These are phyloP conservation scores for Corrigiola litoralis DNA, from an alignment of 179 eudicot species.

Conservation along the genomic window DNA sequence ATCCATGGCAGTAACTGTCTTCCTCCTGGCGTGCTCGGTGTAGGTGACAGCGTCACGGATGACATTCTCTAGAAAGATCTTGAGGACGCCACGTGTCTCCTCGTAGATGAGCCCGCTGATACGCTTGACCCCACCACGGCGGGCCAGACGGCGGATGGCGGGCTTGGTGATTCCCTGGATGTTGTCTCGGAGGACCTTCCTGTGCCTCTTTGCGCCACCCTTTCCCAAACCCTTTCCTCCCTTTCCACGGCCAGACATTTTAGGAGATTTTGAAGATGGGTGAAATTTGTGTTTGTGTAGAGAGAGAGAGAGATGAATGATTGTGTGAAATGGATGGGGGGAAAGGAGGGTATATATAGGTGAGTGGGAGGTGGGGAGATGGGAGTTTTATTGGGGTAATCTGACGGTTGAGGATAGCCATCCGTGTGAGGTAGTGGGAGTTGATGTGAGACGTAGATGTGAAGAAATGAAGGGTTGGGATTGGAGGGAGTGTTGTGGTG, in stretches of 20 bases:
- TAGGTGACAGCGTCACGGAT: conserved; percentile 41
- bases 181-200: conserved; percentile 39
- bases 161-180: conserved; percentile 50
- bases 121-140: conserved; percentile 47
- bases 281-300: neutral
- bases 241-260: conserved; percentile 42
- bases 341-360: neutral
- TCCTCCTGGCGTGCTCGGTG: conserved; percentile 40
- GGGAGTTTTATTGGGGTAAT: too few relatives aligned
- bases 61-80: conserved; percentile 40
- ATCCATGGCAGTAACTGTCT: conserved; percentile 46
- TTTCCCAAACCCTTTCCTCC: conserved; percentile 43
- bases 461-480: neutral
- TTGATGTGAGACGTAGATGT: neutral
- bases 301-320: conserved; percentile 7
- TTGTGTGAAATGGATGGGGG: neutral
- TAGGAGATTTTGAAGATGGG: neutral
- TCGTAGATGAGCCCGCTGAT: conserved; percentile 44
- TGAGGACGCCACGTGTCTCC: conserved; percentile 42
- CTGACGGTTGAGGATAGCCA: neutral
- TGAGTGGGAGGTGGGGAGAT: neutral
- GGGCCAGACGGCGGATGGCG: conserved; percentile 43
- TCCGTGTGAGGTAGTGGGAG: neutral
- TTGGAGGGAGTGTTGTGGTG: neutral
- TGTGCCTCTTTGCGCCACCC: conserved; percentile 41